A percentile compares a stretch with the other conserved stretches of the same genome.
phyloP scores from a whole-genome alignment of 768 basidiomycete species.

The Kockovaella imperatae region DNA sequence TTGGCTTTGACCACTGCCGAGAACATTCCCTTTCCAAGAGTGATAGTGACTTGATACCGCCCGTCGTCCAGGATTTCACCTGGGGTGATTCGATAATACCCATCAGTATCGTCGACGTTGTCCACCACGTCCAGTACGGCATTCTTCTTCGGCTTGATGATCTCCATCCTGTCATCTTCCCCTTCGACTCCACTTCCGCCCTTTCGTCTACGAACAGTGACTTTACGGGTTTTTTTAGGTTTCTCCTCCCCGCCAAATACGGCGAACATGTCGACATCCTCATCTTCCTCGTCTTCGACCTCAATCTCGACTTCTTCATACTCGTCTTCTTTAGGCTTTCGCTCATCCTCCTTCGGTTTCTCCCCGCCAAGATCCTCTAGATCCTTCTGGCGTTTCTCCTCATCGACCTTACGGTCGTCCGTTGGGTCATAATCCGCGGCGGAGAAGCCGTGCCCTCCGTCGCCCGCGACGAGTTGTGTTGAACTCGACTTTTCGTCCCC shows the following conservation, averaged over 20 bases:
- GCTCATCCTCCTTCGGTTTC: slow-evolving; percentile 10
- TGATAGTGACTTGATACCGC: slow-evolving; percentile 88
- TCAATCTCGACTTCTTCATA: slow-evolving; percentile 33
- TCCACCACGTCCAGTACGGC: slow-evolving; percentile 55
- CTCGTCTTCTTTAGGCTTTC: slow-evolving; percentile 10
- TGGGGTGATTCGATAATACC: slow-evolving; percentile 87
- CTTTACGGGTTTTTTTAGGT: slow-evolving; percentile 48
- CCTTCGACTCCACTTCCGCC: slow-evolving; percentile 48
- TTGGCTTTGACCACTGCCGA: slow-evolving; percentile 90
- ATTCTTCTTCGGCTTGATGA: slow-evolving; percentile 42
- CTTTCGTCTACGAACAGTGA: slow-evolving; percentile 20
- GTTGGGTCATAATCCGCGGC: slow-evolving; percentile 90
- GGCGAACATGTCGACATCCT: slow-evolving; percentile 91
- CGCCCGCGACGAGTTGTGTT: too few species aligned
- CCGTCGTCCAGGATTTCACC: slow-evolving; percentile 90
- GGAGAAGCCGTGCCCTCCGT: slow-evolving; percentile 51
- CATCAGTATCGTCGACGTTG: slow-evolving; percentile 85
- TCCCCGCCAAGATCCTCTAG: slow-evolving; percentile 38
- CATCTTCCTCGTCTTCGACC: slow-evolving; percentile 31
- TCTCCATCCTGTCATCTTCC: slow-evolving; percentile 38
- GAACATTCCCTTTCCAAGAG: slow-evolving; percentile 98
- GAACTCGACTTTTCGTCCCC: slow-evolving; percentile 50
- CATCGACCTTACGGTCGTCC: slow-evolving; percentile 75
- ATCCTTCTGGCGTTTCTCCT: slow-evolving; percentile 59
- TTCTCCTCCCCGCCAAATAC: slow-evolving; percentile 50